These are phyloP conservation scores for Herpotrichia juniperi DNA, from an alignment of 2,329 filamentous ascomycete species.

Conservation along the genomic window DNA sequence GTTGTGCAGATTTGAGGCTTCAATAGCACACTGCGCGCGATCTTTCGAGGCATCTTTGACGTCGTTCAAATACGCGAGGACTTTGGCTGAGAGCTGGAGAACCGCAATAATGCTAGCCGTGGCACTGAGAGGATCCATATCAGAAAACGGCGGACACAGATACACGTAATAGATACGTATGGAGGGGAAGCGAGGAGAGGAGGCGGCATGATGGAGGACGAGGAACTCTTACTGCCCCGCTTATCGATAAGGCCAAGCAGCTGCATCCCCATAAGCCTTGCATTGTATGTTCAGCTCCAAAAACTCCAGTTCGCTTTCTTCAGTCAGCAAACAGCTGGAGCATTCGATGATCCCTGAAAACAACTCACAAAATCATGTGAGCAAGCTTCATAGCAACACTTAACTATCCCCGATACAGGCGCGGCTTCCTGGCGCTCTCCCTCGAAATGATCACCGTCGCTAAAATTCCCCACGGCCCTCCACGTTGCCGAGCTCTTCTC, in stretches of 20 bases:
- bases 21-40: conserved; percentile 16
- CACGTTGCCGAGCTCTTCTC: conserved; percentile 5
- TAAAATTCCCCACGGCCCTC: background rate
- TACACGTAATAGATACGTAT: background rate
- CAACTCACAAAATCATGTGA: no score
- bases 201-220: background rate
- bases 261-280: no score
- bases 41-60: conserved; percentile 29
- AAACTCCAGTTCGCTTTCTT: no score
- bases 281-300: no score
- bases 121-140: conserved; percentile 28
- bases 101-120: conserved; percentile 28
- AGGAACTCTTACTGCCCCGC: background rate
- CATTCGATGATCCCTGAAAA: no score
- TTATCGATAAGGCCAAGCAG: no score
- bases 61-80: conserved; percentile 23
- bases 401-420: no score
- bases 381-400: no score
- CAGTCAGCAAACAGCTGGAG: no score
- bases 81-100: conserved; percentile 20
- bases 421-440: no score
- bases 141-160: background rate
- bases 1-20: conserved; percentile 21
- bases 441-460: background rate
- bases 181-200: background rate